Percentiles rank a stretch among this genome's conserved stretches.
phyloP scores from a whole-genome alignment of 495 filamentous ascomycete species.

The Aspergillus saccharolyticus region DNA sequence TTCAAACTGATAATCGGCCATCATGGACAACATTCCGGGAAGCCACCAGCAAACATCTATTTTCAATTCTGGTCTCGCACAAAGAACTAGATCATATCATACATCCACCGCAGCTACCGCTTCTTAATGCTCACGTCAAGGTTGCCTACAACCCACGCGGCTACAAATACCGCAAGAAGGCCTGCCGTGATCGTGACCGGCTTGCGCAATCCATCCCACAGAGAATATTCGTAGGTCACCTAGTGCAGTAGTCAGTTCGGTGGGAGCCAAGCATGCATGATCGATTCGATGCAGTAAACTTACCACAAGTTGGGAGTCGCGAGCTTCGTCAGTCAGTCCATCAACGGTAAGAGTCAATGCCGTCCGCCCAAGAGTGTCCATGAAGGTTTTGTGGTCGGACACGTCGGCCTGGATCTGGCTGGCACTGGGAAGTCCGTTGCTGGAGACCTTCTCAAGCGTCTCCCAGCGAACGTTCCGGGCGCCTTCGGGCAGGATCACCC shows the following conservation, averaged over 20 bases:
- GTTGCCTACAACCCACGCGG: slow-evolving; percentile 69
- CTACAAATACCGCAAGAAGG: slow-evolving; percentile 65
- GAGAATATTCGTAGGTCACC: slow-evolving; percentile 81
- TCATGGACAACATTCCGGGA: neutral
- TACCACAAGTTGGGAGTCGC: slow-evolving; percentile 73
- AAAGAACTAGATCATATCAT: slow-evolving; percentile 15
- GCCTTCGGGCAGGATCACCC: slow-evolving; percentile 85
- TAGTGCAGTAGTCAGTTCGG: slow-evolving; percentile 15
- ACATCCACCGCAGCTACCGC: slow-evolving; percentile 25
- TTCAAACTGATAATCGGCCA: neutral
- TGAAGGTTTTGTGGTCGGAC: slow-evolving; percentile 72
- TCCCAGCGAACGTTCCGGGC: slow-evolving; percentile 66
- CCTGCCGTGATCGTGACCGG: slow-evolving; percentile 78
- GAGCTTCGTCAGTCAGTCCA: slow-evolving; percentile 82
- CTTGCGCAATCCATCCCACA: slow-evolving; percentile 73
- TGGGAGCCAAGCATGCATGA: neutral
- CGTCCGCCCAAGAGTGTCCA: slow-evolving; percentile 89
- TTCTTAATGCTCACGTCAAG: slow-evolving; percentile 68
- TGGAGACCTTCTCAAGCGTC: slow-evolving; percentile 29
- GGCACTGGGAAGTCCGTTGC: slow-evolving; percentile 35
- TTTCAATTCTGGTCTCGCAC: neutral
- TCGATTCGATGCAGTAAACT: slow-evolving; percentile 17
- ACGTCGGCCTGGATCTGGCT: slow-evolving; percentile 45
- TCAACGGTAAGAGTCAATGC: slow-evolving; percentile 73
- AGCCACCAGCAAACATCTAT: neutral